phyloP scores from a whole-genome alignment of 495 filamentous ascomycete genomes.

The Rhizodiscina lignyota region DNA sequence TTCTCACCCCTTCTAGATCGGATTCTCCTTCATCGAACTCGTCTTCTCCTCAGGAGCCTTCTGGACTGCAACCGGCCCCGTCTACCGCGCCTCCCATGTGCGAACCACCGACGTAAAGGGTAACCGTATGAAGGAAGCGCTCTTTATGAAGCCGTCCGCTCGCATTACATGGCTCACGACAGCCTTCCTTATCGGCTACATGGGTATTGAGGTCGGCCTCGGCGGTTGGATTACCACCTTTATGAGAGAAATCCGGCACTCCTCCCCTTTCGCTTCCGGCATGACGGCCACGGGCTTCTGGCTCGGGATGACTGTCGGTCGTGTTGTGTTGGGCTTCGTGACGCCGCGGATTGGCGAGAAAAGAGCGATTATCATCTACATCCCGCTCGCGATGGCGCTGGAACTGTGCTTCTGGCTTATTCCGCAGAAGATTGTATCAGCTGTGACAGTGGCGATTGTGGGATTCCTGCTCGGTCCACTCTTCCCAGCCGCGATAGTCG shows the following conservation, averaged over 20 bases:
- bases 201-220: conserved; percentile 71
- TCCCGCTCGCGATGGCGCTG: conserved; percentile 23
- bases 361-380: conserved; percentile 28
- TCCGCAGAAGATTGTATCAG: conserved; percentile 55
- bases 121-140: conserved; percentile 37
- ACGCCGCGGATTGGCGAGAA: conserved; percentile 46
- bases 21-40: conserved; percentile 44
- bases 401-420: conserved; percentile 40
- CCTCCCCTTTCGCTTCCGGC: conserved; percentile 35
- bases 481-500: conserved; percentile 63
- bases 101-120: conserved; percentile 23
- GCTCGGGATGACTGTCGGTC: conserved; percentile 45
- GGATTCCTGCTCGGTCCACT: conserved; percentile 52
- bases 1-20: conserved; percentile 30
- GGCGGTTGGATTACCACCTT: conserved; percentile 57
- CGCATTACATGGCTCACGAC: conserved; percentile 62
- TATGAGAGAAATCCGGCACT: conserved; percentile 42
- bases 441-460: conserved; percentile 47
- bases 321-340: conserved; percentile 44
- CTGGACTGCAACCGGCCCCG: conserved; percentile 46
- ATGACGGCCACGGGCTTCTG: conserved; percentile 52
- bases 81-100: conserved; percentile 36
- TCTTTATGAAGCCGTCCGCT: conserved; percentile 27
- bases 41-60: conserved; percentile 38
- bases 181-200: conserved; percentile 62